These are phyloP conservation scores for Fraxinus latifolia DNA, from an alignment of 305 asterid genomes.

Conservation along the genomic window DNA sequence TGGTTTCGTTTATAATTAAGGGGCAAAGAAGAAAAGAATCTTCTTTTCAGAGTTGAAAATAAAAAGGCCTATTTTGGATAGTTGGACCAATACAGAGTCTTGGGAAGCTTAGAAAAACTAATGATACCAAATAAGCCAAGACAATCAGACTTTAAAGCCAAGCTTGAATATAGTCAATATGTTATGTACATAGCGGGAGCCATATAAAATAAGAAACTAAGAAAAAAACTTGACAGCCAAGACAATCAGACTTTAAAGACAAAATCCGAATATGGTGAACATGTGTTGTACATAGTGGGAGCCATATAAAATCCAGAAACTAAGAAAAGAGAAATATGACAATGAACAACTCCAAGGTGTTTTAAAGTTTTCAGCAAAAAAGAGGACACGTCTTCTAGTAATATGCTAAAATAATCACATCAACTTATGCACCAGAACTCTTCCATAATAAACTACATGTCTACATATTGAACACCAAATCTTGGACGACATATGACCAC, in stretches of 20 bases:
- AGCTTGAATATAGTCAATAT: too few relatives aligned
- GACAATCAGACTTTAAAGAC: neutral
- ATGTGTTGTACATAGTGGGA: neutral
- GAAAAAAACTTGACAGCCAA: neutral
- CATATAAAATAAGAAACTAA: too few relatives aligned
- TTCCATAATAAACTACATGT: neutral
- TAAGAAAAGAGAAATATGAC: neutral
- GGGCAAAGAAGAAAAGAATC: neutral
- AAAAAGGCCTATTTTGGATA: neutral
- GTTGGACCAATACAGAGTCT: neutral
- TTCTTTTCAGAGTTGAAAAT: neutral
- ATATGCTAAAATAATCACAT: neutral
- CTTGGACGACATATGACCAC: neutral
- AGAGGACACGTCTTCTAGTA: neutral
- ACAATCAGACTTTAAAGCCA: too few relatives aligned
- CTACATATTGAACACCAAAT: neutral
- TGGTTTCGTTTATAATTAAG: neutral
- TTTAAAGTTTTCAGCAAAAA: neutral
- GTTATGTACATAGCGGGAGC: too few relatives aligned
- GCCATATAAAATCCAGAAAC: neutral
- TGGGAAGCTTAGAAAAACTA: neutral
- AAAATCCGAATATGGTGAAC: neutral
- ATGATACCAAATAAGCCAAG: neutral
- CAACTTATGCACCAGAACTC: neutral
- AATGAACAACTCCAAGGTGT: neutral